Base-by-base conservation (phyloP, 805 yeast species). In the Lipomyces chichibuensis region DNA sequence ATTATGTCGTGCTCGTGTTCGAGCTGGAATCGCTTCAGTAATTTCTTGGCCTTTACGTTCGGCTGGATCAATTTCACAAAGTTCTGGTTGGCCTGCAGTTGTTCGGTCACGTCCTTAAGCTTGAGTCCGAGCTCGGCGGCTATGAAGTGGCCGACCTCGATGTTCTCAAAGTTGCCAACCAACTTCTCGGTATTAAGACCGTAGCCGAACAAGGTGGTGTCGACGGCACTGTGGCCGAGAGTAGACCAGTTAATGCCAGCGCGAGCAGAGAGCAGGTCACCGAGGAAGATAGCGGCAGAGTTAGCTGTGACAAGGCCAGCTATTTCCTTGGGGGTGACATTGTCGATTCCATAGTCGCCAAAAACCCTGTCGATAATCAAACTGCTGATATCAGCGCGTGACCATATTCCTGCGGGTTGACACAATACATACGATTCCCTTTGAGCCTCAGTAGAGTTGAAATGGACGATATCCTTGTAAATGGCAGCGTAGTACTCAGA, bases 231-330 rank as follows among this genome's bases (percentile, higher is more conserved):
- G 77, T 93, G 98, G 37, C 98, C 98, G 74, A 92, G 96, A 0
- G 98, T 93, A 9, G 96, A 84, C 97, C 97, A 93, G n/a, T 97
- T 98, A 20, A 92, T 86, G 77, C 90, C 90, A 0, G 98, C 92
- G 70, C 97, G 85, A n/a, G 79, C 74, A 0, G 96, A 89, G 11
- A 92, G 84, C 84, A 93, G 84, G 64, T 87, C 83, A 74, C 90
- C 89, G 65, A 92, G 77, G 52, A 82, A 77, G 79, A 20, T 82
- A 74, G 53, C 75, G 72, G 57, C 23, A 0, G 72, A 70, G 53
- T 75, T 74, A 59, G 80, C 73, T 2, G 75, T 66, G 29, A 85
- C 69, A 11, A 89, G 75, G 1, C 67, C 73, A 2, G 77, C 74
- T 32, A 88, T 78, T 70, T 93, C 97, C 1, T 81, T 81, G 0